Evolutionary conservation across 78 protist genomes (phyloP), one percentile per base, ranked within the genome.

Genomic region (Emiliania huxleyi): DNA sequence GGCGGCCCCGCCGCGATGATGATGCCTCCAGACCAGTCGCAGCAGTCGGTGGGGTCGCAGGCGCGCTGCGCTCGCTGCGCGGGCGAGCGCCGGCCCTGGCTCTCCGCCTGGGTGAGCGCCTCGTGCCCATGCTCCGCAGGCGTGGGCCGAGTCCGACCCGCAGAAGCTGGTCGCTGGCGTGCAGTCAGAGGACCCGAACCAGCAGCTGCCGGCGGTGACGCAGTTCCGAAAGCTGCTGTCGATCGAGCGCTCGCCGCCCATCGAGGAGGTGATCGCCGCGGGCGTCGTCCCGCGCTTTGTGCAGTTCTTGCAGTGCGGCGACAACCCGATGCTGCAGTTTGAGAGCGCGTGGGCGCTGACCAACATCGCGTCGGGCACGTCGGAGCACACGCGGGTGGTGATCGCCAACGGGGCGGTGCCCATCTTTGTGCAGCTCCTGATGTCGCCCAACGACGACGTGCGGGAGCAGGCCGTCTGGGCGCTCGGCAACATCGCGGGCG

Each of bases 401-500:
- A 90, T 98, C 42, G 93, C 91, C 21, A 52, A 83, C 73, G 97
- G 97, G 29, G 98, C 99, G 42, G 97, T 98, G n/a, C 98, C 98
- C 55, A 85, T 90, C 48, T 97, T 98, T 81, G 96, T 98, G 56
- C 89, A 84, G 69, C 95, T 98, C 56, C 95, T 98, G 46, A 25
- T 43, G n/a, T 93, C 97, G 52, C 95, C 89, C 37, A 56, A 71
- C 92, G 96, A 94, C 43, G 98, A 98, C 46, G 98, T 98, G 45
- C 87, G 95, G 44, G 99, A 99, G 90, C 99, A 99, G 91, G 95
- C 98, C 69, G 96, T 98, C 25, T 99, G 99, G 99, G 99, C 99
- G 11, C 95, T 99, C 0, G 99, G 99, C 81, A 99, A 99, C 97
- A 98, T 99, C 52, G 99, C 99, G 12, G 99, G 99, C 52, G 99